Evolutionary conservation across 2,329 filamentous ascomycete genomes (phyloP).

Genomic region (Metarhizium robertsii): DNA sequence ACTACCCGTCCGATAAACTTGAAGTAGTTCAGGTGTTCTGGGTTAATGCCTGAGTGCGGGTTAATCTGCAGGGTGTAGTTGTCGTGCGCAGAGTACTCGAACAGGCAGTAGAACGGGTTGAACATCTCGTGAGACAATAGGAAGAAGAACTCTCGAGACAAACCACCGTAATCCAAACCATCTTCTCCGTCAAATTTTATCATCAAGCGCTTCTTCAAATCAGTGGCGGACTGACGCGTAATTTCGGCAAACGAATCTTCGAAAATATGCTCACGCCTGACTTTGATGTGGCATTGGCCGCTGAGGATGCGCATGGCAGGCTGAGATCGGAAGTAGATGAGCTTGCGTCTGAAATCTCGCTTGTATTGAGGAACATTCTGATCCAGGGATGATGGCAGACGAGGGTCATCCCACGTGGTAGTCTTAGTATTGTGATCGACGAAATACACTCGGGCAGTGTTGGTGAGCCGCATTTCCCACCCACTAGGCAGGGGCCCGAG

Average conservation of each 20-base stretch:
- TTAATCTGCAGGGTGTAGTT: slow-evolving; percentile 99
- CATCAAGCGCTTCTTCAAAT: slow-evolving; percentile 97
- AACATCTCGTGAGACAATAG: slow-evolving; percentile 99
- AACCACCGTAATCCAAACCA: slow-evolving; percentile 92
- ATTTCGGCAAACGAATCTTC: slow-evolving; percentile 99
- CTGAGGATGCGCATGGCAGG: slow-evolving; percentile 91
- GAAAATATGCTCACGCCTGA: slow-evolving; percentile 92
- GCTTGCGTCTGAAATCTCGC: slow-evolving; percentile 93
- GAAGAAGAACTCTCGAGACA: slow-evolving; percentile 99
- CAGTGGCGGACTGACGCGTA: slow-evolving; percentile 88
- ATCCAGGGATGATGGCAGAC: slow-evolving; percentile 88
- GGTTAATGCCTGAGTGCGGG: slow-evolving; percentile 97
- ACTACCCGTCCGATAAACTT: slow-evolving; percentile 98
- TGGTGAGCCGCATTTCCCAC: slow-evolving; percentile 99
- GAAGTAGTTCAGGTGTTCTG: slow-evolving; percentile 98
- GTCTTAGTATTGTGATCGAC: slow-evolving; percentile 99
- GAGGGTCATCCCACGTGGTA: slow-evolving; percentile 96
- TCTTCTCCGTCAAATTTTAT: slow-evolving; percentile 99
- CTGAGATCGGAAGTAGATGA: slow-evolving; percentile 99
- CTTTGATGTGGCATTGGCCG: slow-evolving; percentile 97
- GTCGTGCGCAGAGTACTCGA: slow-evolving; percentile 99
- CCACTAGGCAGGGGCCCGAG: slow-evolving; percentile 90
- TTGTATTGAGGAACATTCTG: slow-evolving; percentile 99
- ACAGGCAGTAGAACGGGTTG: slow-evolving; percentile 98
- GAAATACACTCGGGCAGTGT: slow-evolving; percentile 96